Conservation (phyloP, 768 basidiomycete genomes). For the Pulveroboletus sp. region DNA sequence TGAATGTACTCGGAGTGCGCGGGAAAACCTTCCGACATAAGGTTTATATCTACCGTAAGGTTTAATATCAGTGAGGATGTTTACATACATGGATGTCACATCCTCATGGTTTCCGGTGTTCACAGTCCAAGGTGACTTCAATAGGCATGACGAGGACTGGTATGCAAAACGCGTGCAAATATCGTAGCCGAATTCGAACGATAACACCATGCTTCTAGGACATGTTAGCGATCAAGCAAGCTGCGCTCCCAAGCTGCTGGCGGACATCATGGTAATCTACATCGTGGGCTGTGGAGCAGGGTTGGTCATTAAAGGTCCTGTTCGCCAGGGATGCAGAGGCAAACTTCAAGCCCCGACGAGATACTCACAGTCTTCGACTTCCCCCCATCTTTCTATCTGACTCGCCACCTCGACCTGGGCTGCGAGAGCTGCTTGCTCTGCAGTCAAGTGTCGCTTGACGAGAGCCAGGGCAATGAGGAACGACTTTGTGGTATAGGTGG, state of each 20-base stretch:
- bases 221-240: slow-evolving; percentile 51
- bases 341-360: slow-evolving; percentile 6
- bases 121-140: slow-evolving; percentile 12
- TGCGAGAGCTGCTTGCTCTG: slow-evolving; percentile 81
- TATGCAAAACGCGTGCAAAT: slow-evolving; percentile 5
- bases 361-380: slow-evolving; percentile 95
- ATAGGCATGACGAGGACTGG: not conserved
- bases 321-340: not conserved
- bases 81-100: slow-evolving; percentile 16
- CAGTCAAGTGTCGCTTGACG: slow-evolving; percentile 69
- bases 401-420: slow-evolving; percentile 92
- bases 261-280: slow-evolving; percentile 95
- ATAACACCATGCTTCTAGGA: slow-evolving; percentile 15
- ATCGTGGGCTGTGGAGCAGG: slow-evolving; percentile 76
- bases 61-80: slow-evolving; percentile 14
- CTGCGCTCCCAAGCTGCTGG: slow-evolving; percentile 78
- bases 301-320: slow-evolving; percentile 11
- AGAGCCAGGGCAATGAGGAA: slow-evolving; percentile 86
- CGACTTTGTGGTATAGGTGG: slow-evolving; percentile 86
- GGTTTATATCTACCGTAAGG: slow-evolving; percentile 10
- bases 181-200: slow-evolving; percentile 5
- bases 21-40: slow-evolving; percentile 5
- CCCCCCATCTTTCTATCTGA: slow-evolving; percentile 98
- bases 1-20: slow-evolving; percentile 6
- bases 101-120: slow-evolving; percentile 12